Base-by-base conservation (phyloP, 2,329 filamentous ascomycete genomes). In the Exserohilum rostratum region DNA sequence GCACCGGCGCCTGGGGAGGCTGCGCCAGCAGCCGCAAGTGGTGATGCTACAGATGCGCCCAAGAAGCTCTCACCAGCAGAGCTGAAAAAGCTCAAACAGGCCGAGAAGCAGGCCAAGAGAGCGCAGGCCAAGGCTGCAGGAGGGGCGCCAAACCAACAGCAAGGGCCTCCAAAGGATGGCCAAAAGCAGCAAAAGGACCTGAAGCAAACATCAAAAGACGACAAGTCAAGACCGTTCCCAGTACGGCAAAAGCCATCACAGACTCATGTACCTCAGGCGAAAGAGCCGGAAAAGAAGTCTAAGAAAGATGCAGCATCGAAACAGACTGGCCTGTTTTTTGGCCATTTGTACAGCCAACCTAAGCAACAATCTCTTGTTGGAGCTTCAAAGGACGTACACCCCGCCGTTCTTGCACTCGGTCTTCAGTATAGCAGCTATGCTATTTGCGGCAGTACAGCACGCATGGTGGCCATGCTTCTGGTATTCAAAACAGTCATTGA, bases 401-500 rank as follows among this genome's bases (percentile, higher is more conserved):
- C 93, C 2, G 87, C 90, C 1, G 87, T 99, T 2, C 80, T 97
- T 61, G 87, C 90, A 1, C 80, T 98, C 42, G 95, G 93, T 7
- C 85, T 98, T 73, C 91, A 97, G 76, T 92, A 98, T 83, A 90
- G 89, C 66, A 88, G 87, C 56, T 98, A 97, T 76, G 85, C 87
- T 33, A 87, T 99, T 55, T 92, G 90, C 67, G 95, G 96, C 62
- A 96, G 91, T 71, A 96, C 90, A 73, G 90, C 91, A 39, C 85
- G 95, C 61, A 88, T 96, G 67, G 88, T 96, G 60, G 90, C 91
- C 29, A 98, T 92, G 66, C 80, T 99, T 40, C 78, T 95, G 61
- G 92, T 91, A 1, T 96, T 99, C 73, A 96, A 96, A 74, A 87
- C 89, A 80, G 91, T 98, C 60, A 93, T 99, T 60, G 86, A 91